Evolutionary conservation across 2,329 filamentous ascomycete genomes (phyloP), one percentile per base, ranked within the genome.

Genomic region (Aspergillus clavatus): DNA sequence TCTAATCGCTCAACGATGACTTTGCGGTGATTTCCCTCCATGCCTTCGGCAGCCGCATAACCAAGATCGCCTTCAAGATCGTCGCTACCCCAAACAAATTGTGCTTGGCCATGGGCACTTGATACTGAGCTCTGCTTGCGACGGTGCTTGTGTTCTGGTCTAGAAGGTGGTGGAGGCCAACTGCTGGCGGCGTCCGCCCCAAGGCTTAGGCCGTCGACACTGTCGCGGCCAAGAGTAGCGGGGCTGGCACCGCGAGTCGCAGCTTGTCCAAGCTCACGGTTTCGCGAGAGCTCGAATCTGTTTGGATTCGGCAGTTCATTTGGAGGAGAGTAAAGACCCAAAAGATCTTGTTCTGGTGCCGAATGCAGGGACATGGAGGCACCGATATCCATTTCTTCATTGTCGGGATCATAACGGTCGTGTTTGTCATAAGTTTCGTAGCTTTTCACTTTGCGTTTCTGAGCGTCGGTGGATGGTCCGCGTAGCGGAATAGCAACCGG

Each of bases 1-100:
- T 98, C 93, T 47, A 98, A 72, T 52, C 93, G 78, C 75, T 98
- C 93, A 38, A 98, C 90, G 74, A 98, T 97, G 38, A 98, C 93
- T 69, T 93, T 95, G 58, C 90, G 81, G 65, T 86, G 83, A 60
- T 89, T 87, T 10, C 87, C 87, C 68, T 97, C 93, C 81, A 95
- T 89, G 21, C 89, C 93, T 65, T 91, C 88, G 0, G 93, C 93
- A 1, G 90, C 91, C 8, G 90, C 89, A 69, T 95, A 98, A 7
- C 93, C 93, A 22, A 98, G 72, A 68, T 98, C 93, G 1, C 93
- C 93, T 59, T 95, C 90, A 6, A 89, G 75, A 56, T 94, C 87
- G 56, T 89, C 87, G 40, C 83, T 81, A 48, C 83, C 79, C 47
- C 81, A 76, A 57, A 70, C 71, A 62, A 73, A 63, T 56, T 62